Evolutionary conservation across 2,329 filamentous ascomycete species (phyloP).

Genomic region (Coniosporium tulheliwenetii): DNA sequence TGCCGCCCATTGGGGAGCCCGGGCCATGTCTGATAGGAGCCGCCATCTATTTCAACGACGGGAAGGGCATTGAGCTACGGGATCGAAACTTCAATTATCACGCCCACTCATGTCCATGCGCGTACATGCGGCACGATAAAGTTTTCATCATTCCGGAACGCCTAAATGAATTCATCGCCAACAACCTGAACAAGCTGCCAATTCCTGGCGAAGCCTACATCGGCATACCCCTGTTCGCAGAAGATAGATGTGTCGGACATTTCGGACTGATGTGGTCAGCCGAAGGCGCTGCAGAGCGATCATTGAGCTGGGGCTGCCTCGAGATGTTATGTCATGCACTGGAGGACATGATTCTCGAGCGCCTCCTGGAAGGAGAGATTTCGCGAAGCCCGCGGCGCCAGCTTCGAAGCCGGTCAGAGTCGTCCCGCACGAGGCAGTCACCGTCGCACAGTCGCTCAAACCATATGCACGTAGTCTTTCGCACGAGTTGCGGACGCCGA

Average conservation of each 20-base stretch:
- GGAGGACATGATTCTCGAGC: slow-evolving; percentile 48
- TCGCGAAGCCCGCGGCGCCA: slow-evolving; percentile 14
- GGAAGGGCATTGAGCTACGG: slow-evolving; percentile 33
- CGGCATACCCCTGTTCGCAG: slow-evolving; percentile 47
- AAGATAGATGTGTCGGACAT: slow-evolving; percentile 51
- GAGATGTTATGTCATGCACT: slow-evolving; percentile 54
- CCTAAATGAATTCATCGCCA: slow-evolving; percentile 40
- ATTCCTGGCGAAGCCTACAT: slow-evolving; percentile 51
- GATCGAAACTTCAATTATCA: slow-evolving; percentile 48
- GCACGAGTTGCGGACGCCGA: slow-evolving; percentile 56
- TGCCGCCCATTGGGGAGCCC: slow-evolving; percentile 43
- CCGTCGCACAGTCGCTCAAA: slow-evolving; percentile 48
- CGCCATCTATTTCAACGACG: slow-evolving; percentile 51
- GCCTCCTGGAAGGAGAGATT: slow-evolving; percentile 39
- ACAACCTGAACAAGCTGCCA: slow-evolving; percentile 46
- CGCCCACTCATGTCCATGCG: slow-evolving; percentile 48
- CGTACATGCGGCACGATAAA: slow-evolving; percentile 57
- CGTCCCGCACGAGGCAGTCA: slow-evolving; percentile 39
- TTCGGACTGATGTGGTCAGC: slow-evolving; percentile 58
- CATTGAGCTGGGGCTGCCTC: slow-evolving; percentile 48
- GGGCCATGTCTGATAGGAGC: slow-evolving; percentile 49
- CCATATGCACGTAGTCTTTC: slow-evolving; percentile 59
- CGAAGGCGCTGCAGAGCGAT: slow-evolving; percentile 39
- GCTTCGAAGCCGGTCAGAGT: slow-evolving; percentile 19
- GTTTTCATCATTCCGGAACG: slow-evolving; percentile 51